Evolutionary conservation across 768 basidiomycete species (phyloP).

Genomic region (Boletellus emodensis): DNA sequence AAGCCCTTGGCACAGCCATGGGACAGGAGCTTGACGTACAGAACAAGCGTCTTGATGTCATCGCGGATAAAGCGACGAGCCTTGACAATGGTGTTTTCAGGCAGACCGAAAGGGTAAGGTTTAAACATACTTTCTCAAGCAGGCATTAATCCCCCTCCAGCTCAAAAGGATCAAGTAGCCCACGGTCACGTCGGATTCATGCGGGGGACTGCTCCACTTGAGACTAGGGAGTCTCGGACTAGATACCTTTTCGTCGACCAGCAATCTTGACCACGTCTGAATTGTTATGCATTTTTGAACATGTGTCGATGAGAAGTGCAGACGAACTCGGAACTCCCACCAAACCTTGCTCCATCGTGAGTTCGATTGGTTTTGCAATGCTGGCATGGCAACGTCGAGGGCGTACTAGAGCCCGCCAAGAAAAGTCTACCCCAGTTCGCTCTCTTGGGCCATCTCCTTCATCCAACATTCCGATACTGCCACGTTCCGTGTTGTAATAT

Average conservation of each 20-base stretch:
- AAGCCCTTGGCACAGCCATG: constrained; percentile 76
- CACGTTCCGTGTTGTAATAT: constrained; percentile 18
- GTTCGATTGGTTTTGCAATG: neutral
- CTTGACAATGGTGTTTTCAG: constrained; percentile 73
- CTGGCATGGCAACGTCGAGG: too few relatives aligned
- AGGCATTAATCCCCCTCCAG: constrained; percentile 30
- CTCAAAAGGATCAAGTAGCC: constrained; percentile 57
- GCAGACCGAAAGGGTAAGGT: constrained; percentile 76
- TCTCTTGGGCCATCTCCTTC: neutral
- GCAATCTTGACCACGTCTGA: neutral
- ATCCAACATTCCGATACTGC: neutral
- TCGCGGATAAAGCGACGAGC: constrained; percentile 72
- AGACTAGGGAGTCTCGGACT: neutral
- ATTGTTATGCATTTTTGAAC: neutral
- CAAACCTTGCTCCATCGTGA: neutral
- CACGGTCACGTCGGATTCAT: neutral
- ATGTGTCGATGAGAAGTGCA: too few relatives aligned
- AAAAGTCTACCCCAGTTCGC: neutral
- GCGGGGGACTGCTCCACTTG: neutral
- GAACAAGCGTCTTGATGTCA: constrained; percentile 71
- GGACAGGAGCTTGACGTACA: constrained; percentile 86
- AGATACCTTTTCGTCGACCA: constrained; percentile 17
- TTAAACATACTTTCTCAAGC: constrained; percentile 22
- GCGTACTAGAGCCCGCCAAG: neutral
- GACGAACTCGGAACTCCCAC: too few relatives aligned